phyloP scores from a whole-genome alignment of 768 basidiomycete species.

The Xerocomellus dryophilus region DNA sequence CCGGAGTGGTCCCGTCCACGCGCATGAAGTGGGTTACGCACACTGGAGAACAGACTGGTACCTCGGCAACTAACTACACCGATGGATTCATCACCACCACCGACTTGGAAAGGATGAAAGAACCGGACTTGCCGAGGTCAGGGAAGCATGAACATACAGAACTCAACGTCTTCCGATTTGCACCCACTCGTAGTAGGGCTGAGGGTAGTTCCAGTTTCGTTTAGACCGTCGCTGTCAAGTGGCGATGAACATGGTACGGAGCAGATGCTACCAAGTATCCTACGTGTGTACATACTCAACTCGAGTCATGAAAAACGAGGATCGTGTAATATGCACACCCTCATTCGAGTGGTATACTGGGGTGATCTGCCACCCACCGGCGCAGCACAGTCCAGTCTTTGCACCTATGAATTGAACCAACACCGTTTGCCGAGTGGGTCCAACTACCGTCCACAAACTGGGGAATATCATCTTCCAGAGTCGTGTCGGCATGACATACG shows the following conservation, averaged over 20 bases:
- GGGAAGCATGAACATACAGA: constrained; percentile 1
- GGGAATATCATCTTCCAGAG: too few species aligned
- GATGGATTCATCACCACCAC: constrained; percentile 13
- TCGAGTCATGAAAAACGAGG: background rate
- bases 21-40: constrained; percentile 23
- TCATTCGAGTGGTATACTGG: constrained; percentile 25
- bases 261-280: background rate
- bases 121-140: background rate
- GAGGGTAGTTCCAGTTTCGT: background rate
- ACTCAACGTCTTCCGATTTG: background rate
- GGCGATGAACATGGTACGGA: background rate
- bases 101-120: constrained; percentile 21
- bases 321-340: background rate
- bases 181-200: background rate
- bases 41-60: constrained; percentile 7
- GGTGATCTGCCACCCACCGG: constrained; percentile 27
- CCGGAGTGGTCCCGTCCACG: constrained; percentile 18
- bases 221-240: background rate
- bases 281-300: background rate
- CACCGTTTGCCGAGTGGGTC: constrained; percentile 23
- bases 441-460: constrained; percentile 18
- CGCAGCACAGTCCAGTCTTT: constrained; percentile 35
- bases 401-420: constrained; percentile 32
- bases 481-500: too few species aligned
- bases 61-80: constrained; percentile 22